These are phyloP conservation scores for Trichoderma atroviride DNA, from an alignment of 2,329 filamentous ascomycete species.

Conservation along the genomic window DNA sequence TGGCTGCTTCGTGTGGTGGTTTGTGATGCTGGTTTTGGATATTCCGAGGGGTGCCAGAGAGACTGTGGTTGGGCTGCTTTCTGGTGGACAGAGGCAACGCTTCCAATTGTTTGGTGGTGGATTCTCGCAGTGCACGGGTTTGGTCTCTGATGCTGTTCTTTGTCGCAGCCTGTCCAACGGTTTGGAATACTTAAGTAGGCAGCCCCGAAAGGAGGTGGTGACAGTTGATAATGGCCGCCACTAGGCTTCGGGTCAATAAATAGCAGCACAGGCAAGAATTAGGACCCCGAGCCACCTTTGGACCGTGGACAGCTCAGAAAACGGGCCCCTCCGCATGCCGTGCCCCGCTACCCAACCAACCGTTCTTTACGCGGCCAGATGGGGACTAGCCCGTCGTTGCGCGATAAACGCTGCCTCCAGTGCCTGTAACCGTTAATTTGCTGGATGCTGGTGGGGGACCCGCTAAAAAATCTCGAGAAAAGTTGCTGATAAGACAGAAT, in stretches of 20 bases:
- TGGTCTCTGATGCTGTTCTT: neutral
- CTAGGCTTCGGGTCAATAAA: slow-evolving; percentile 16
- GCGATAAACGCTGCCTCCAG: neutral
- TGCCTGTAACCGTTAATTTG: neutral
- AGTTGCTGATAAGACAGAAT: slow-evolving; percentile 17
- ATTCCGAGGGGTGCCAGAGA: neutral
- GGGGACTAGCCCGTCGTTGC: slow-evolving; percentile 4
- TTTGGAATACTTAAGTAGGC: neutral
- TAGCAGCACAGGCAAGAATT: neutral
- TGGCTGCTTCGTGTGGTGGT: slow-evolving; percentile 46
- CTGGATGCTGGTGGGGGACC: slow-evolving; percentile 10
- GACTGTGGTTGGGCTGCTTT: slow-evolving; percentile 5
- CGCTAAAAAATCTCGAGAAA: slow-evolving; percentile 28
- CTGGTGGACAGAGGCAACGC: slow-evolving; percentile 4
- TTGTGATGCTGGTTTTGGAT: slow-evolving; percentile 12
- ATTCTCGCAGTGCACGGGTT: neutral
- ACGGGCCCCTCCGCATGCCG: slow-evolving; percentile 14
- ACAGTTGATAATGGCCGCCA: slow-evolving; percentile 20
- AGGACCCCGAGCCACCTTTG: slow-evolving; percentile 15
- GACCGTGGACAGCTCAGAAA: slow-evolving; percentile 12
- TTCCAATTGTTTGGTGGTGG: neutral
- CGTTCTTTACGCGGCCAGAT: slow-evolving; percentile 15
- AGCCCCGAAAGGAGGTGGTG: slow-evolving; percentile 26
- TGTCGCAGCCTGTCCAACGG: neutral
- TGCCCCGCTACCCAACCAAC: slow-evolving; percentile 16